A percentile compares a stretch with the other conserved stretches of the same genome.
phyloP scores from a whole-genome alignment of 805 yeast genomes.

The Wickerhamomyces rabaulensis region DNA sequence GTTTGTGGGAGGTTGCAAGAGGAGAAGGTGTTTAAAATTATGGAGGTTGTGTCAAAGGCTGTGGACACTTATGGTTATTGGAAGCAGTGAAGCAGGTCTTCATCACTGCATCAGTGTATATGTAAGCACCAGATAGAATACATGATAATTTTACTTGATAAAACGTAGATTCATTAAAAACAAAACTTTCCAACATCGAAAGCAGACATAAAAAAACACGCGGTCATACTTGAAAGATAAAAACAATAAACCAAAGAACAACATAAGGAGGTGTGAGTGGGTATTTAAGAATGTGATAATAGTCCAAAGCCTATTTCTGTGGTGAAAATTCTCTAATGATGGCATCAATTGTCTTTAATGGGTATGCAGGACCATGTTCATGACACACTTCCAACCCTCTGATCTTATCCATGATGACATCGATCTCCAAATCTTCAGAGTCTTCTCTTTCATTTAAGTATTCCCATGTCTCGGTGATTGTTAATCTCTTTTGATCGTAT shows the following conservation, averaged over 20 bases:
- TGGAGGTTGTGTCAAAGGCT: conserved; percentile 31
- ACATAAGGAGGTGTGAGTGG: too few species aligned
- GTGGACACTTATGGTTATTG: conserved; percentile 23
- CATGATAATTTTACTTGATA: not conserved
- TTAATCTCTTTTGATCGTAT: conserved; percentile 42
- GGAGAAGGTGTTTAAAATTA: conserved; percentile 50
- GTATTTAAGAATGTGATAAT: too few species aligned
- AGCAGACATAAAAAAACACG: too few species aligned
- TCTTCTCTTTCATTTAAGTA: conserved; percentile 50
- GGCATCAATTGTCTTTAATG: conserved; percentile 37
- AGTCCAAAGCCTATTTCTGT: not conserved
- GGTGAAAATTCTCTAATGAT: conserved; percentile 9
- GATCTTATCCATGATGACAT: conserved; percentile 51
- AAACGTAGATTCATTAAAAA: not conserved
- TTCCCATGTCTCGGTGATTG: conserved; percentile 82
- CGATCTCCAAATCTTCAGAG: conserved; percentile 46
- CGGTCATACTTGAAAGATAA: not conserved
- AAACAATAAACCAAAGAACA: not conserved
- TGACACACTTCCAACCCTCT: conserved; percentile 73
- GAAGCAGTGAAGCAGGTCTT: conserved; percentile 1
- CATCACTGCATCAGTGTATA: too few species aligned
- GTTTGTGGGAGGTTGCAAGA: conserved; percentile 57
- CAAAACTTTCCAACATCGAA: not conserved
- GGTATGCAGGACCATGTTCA: conserved; percentile 72
- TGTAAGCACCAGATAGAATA: not conserved